These are phyloP conservation scores for Penicillium diatomitis DNA, from an alignment of 495 filamentous ascomycete species.

Conservation along the genomic window DNA sequence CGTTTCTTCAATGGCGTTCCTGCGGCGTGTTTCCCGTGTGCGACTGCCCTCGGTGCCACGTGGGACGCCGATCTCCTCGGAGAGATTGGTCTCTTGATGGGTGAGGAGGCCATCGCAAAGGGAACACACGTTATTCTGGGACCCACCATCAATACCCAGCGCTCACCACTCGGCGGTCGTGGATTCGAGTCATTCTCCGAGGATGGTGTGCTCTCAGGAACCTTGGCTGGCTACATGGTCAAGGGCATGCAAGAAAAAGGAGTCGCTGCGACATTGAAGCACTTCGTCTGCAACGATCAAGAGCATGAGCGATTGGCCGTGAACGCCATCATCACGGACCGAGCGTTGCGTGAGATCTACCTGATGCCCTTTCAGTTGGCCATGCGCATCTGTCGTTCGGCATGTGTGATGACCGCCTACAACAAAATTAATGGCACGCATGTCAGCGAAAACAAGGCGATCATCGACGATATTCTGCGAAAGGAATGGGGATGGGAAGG, in stretches of 20 bases:
- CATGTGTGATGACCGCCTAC: slow-evolving; percentile 67
- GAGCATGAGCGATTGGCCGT: slow-evolving; percentile 65
- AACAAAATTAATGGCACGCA: slow-evolving; percentile 67
- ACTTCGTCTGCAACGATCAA: slow-evolving; percentile 80
- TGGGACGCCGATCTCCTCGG: slow-evolving; percentile 57
- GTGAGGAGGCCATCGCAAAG: slow-evolving; percentile 59
- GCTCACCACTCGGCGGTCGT: slow-evolving; percentile 65
- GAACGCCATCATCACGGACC: slow-evolving; percentile 54
- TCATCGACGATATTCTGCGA: slow-evolving; percentile 56
- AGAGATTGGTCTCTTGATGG: slow-evolving; percentile 53
- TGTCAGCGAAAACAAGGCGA: slow-evolving; percentile 52
- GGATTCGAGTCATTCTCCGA: slow-evolving; percentile 77
- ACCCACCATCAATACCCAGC: slow-evolving; percentile 72
- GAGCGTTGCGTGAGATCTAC: slow-evolving; percentile 71
- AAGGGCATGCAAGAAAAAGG: slow-evolving; percentile 64
- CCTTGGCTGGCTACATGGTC: slow-evolving; percentile 54
- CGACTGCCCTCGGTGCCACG: slow-evolving; percentile 61
- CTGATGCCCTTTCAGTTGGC: slow-evolving; percentile 64
- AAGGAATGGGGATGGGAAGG: slow-evolving; percentile 65
- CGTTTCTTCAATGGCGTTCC: slow-evolving; percentile 64
- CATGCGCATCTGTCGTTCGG: slow-evolving; percentile 52
- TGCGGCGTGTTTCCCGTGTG: slow-evolving; percentile 61
- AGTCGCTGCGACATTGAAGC: slow-evolving; percentile 65
- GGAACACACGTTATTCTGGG: slow-evolving; percentile 63
- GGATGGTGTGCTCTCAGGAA: slow-evolving; percentile 63